Conservation (phyloP, 106 monocot species). For the Dendrobium huoshanense region DNA sequence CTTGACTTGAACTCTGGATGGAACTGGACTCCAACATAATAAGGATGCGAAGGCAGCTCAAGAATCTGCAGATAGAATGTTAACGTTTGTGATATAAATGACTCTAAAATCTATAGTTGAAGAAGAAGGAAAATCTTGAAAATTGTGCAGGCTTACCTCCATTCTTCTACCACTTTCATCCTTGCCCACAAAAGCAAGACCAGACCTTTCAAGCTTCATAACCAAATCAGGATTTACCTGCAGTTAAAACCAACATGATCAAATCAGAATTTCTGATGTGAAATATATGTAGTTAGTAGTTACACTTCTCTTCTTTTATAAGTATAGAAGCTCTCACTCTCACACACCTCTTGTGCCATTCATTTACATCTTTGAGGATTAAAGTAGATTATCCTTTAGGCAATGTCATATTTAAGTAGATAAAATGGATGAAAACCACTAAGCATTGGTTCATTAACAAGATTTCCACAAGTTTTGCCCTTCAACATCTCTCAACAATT, state of each 20-base stretch:
- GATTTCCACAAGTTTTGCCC: no score
- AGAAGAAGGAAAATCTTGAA: neutral
- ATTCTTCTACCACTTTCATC: conserved; percentile 90
- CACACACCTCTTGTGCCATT: no score
- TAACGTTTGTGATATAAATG: conserved; percentile 3
- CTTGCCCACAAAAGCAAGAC: conserved; percentile 86
- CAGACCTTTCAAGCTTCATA: conserved; percentile 64
- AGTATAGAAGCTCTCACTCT: no score
- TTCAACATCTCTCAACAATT: no score
- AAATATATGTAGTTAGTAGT: neutral
- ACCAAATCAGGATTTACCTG: conserved; percentile 96
- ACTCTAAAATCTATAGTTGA: neutral
- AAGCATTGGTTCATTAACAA: no score
- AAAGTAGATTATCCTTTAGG: neutral
- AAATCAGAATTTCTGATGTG: neutral
- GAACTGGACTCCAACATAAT: conserved; percentile 88
- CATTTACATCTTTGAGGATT: neutral
- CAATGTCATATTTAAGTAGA: neutral
- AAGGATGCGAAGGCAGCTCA: conserved; percentile 82
- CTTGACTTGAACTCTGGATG: conserved; percentile 98
- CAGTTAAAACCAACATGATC: neutral
- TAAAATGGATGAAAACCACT: neutral
- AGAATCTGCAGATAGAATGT: conserved; percentile 54
- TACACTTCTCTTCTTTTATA: no score
- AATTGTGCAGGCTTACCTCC: conserved; percentile 49